A percentile compares a stretch with the other conserved stretches of the same genome.
Evolutionary conservation across 805 yeast species (phyloP).

Genomic region (Yamadazyma ubonensis): DNA sequence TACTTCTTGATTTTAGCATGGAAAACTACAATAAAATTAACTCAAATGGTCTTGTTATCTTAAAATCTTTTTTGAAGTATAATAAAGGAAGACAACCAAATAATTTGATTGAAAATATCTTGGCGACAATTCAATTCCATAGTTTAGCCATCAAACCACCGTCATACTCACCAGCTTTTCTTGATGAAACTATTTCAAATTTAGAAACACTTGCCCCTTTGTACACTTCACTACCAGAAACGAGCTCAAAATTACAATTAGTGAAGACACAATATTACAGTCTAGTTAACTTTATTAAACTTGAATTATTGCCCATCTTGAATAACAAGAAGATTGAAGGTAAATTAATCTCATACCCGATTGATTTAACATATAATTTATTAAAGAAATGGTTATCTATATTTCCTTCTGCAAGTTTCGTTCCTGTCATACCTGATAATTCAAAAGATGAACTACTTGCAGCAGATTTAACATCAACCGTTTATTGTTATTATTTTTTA

Average conservation of each 20-base stretch:
- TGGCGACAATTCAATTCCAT: constrained; percentile 14
- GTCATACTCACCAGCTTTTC: constrained; percentile 22
- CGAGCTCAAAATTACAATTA: not conserved
- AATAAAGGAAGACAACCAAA: constrained; percentile 10
- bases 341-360: constrained; percentile 21
- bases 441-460: constrained; percentile 13
- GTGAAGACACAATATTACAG: constrained; percentile 15
- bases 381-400: constrained; percentile 22
- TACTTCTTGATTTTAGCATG: constrained; percentile 15
- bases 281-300: constrained; percentile 18
- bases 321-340: constrained; percentile 14
- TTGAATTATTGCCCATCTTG: constrained; percentile 19
- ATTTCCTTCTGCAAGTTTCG: constrained; percentile 19
- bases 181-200: constrained; percentile 20
- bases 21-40: constrained; percentile 15
- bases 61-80: constrained; percentile 9
- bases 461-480: constrained; percentile 19
- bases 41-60: constrained; percentile 8
- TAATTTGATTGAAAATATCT: constrained; percentile 7
- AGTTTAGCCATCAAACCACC: constrained; percentile 23
- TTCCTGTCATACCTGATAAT: not conserved
- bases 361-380: constrained; percentile 17
- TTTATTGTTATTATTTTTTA: constrained; percentile 23
- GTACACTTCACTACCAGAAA: constrained; percentile 1
- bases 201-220: constrained; percentile 12